Percentiles rank a stretch among this genome's conserved stretches.
These are phyloP conservation scores for Cyberlindnera sargentensis DNA, from an alignment of 805 yeast species.

Conservation along the genomic window DNA sequence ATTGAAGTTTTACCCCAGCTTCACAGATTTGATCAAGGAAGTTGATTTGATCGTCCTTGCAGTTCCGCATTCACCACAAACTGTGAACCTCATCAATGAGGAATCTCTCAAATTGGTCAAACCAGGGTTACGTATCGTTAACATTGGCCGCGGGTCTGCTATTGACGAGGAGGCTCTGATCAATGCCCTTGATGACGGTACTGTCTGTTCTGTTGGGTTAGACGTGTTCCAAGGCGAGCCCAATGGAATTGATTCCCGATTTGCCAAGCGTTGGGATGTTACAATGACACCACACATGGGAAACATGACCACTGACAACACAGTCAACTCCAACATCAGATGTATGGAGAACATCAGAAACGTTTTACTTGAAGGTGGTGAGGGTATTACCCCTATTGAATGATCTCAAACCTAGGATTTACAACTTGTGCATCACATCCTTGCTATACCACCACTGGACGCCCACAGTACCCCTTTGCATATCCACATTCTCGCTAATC, in stretches of 20 bases:
- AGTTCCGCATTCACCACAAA: constrained; percentile 56
- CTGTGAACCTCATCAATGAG: constrained; percentile 46
- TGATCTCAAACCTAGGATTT: constrained; percentile 3
- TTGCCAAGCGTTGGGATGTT: constrained; percentile 55
- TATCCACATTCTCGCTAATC: constrained; percentile 50
- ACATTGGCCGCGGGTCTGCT: constrained; percentile 68
- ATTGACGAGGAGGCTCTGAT: constrained; percentile 58
- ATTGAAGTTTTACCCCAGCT: constrained; percentile 36
- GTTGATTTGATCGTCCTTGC: constrained; percentile 58
- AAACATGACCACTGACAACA: constrained; percentile 54
- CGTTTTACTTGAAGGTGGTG: constrained; percentile 17
- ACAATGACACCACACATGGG: constrained; percentile 60
- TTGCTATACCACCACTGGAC: constrained; percentile 57
- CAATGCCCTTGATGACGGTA: constrained; percentile 49
- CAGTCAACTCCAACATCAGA: constrained; percentile 41
- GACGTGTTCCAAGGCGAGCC: constrained; percentile 72
- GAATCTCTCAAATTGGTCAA: constrained; percentile 40
- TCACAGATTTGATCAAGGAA: constrained; percentile 35
- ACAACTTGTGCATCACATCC: constrained; percentile 1
- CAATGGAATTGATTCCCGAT: constrained; percentile 34
- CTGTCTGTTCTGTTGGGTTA: constrained; percentile 56
- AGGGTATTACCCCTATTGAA: constrained; percentile 10
- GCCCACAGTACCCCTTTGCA: constrained; percentile 48
- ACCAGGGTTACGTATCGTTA: constrained; percentile 55
- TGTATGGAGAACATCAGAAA: constrained; percentile 45